Evolutionary conservation across 1,284 basidiomycete species (phyloP), one percentile per base, ranked within the genome.

Genomic region (Agroathelia rolfsii): DNA sequence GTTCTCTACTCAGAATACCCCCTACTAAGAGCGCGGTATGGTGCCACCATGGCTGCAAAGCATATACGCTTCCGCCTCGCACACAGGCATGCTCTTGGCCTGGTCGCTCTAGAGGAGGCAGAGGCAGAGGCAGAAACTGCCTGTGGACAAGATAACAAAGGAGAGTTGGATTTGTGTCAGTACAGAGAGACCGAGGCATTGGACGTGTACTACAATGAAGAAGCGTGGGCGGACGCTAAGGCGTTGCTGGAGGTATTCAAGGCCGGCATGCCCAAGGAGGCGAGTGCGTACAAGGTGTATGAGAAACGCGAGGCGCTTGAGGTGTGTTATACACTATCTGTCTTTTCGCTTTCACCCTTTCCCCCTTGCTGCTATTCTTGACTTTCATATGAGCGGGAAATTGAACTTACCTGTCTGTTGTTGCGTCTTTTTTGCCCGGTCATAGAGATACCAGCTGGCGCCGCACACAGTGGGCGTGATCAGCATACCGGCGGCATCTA

Each of bases 181-280:
- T 52, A 56, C 36, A 56, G 66, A 13, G 50, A 55, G 24, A 61
- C 61, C 19, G 65, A 67, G 37, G 51, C 57, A 6, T 36, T 68
- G 22, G 62, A 67, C 25, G 60, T 59, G 2, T 61, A 51, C 42
- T 59, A 54, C 17, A 44, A 55, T 12, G 36, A 25, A 6, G 49
- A 51, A 1, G 26, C 45, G 10, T 68, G 60, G 19, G 46, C 50
- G n/a, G 50, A 52, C 22, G 54, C 56, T 0, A 52, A 53, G 30
- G 44, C 44, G 21, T 50, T 53, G 20, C 44, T 66, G 3, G 41
- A 44, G 8, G 45, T 14, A 3, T 68, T 62, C 51, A 51, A 52
- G 13, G 45, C 43, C 22, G 61, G 57, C 6, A 55, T 66, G 50
- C 55, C 66, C 3, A 48, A 48, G 13, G 62, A 67, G 30, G 49